Evolutionary conservation across 257 asterid species (phyloP).

Genomic region (Penstemon davidsonii): DNA sequence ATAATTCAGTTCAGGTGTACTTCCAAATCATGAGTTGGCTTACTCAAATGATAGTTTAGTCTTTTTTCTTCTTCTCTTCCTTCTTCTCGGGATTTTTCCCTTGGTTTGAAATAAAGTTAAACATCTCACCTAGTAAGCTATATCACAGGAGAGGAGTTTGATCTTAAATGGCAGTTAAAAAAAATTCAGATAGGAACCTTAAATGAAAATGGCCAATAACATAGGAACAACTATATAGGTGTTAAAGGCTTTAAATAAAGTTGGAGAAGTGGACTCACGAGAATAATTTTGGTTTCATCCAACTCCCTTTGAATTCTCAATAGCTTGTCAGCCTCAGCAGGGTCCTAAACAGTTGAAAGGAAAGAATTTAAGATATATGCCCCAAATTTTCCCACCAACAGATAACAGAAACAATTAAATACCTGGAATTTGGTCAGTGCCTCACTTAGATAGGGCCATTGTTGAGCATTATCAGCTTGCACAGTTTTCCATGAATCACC

Average conservation of each 20-base stretch:
- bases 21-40: not conserved
- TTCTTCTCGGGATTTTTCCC: not conserved
- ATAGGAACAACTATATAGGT: not conserved
- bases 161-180: not conserved
- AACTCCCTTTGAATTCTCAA: slow-evolving; percentile 86
- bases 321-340: slow-evolving; percentile 96
- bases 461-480: slow-evolving; percentile 62
- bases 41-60: not conserved
- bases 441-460: slow-evolving; percentile 78
- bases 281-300: slow-evolving; percentile 95
- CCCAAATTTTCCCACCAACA: not conserved
- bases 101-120: not conserved
- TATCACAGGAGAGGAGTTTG: slow-evolving; percentile 1
- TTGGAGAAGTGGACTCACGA: slow-evolving; percentile 52
- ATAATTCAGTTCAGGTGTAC: not conserved
- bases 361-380: slow-evolving; percentile 11
- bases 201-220: not conserved
- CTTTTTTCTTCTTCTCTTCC: not conserved
- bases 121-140: not conserved
- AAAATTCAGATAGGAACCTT: not conserved
- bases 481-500: slow-evolving; percentile 80
- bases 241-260: not conserved
- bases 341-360: slow-evolving; percentile 54
- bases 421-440: slow-evolving; percentile 67
- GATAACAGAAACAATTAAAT: slow-evolving; percentile 13